These are phyloP conservation scores for Stenocarpella maydis DNA, from an alignment of 2,329 filamentous ascomycete genomes.

Conservation along the genomic window DNA sequence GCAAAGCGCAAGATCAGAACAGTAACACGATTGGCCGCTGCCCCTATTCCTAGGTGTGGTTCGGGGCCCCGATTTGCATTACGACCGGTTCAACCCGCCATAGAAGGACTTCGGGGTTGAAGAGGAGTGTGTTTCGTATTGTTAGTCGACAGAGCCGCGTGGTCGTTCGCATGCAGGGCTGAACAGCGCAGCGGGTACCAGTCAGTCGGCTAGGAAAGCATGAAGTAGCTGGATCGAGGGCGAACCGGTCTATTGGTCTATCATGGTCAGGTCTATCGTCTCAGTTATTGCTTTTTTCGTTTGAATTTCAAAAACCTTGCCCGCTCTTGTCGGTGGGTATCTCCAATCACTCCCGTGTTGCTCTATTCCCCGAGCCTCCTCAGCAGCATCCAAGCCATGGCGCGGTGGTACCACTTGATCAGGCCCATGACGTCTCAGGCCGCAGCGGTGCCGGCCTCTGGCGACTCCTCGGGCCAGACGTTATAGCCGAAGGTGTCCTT, in stretches of 20 bases:
- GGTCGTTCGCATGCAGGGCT: not conserved
- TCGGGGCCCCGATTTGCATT: not conserved
- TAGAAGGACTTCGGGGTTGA: not conserved
- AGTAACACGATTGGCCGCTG: not conserved
- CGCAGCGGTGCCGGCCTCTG: conserved; percentile 29
- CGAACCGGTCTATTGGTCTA: conserved; percentile 22
- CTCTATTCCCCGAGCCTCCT: conserved; percentile 14
- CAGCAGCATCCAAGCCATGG: conserved; percentile 5
- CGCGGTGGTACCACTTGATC: conserved; percentile 6
- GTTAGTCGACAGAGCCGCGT: not conserved
- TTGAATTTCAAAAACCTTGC: conserved; percentile 1
- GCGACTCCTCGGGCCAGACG: conserved; percentile 69
- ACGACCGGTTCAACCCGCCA: not conserved
- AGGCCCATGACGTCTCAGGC: conserved; percentile 12
- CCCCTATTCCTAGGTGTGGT: too few species aligned
- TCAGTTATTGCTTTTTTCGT: conserved; percentile 7
- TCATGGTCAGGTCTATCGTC: conserved; percentile 12
- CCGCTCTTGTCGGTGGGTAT: conserved; percentile 27
- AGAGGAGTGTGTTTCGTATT: not conserved
- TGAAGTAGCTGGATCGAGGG: conserved; percentile 2
- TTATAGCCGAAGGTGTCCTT: conserved; percentile 82
- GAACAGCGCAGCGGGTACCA: not conserved
- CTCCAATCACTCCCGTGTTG: conserved; percentile 13
- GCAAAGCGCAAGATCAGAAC: not conserved
- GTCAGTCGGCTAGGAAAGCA: not conserved